Evolutionary conservation across 345 rosid genomes (phyloP).

Genomic region (Moricandia moricandioides): DNA sequence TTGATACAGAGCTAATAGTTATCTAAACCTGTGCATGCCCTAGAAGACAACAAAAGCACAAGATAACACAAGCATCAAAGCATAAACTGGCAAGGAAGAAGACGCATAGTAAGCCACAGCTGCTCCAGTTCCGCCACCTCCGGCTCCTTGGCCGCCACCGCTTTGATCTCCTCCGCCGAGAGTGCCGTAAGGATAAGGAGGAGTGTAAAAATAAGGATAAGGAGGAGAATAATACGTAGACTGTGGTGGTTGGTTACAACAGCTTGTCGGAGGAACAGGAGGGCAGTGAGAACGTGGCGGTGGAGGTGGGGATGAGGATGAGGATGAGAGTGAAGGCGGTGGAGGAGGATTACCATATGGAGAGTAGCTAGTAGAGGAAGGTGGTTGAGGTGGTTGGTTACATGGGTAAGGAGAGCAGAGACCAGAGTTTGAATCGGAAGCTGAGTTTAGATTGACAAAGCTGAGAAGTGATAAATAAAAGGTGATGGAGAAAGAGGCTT

Average conservation of each 20-base stretch:
- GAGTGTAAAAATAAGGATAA: constrained; percentile 34
- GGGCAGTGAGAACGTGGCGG: constrained; percentile 33
- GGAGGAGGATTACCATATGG: constrained; percentile 35
- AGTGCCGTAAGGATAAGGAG: constrained; percentile 35
- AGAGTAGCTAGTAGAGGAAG: constrained; percentile 27
- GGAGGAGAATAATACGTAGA: constrained; percentile 31
- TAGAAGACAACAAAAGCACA: constrained; percentile 11
- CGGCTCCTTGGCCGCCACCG: constrained; percentile 18
- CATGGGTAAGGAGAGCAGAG: constrained; percentile 40
- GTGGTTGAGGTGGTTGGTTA: constrained; percentile 38
- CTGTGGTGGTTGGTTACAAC: constrained; percentile 34
- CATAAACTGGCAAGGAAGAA: neutral
- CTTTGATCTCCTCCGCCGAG: constrained; percentile 22
- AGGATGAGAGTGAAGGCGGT: neutral
- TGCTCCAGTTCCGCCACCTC: constrained; percentile 9
- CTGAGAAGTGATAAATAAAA: constrained; percentile 14
- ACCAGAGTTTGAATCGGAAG: constrained; percentile 20
- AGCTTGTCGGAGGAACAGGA: constrained; percentile 32
- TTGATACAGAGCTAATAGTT: neutral
- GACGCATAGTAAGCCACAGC: constrained; percentile 9
- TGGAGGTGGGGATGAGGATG: constrained; percentile 17
- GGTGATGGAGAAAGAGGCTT: constrained; percentile 5
- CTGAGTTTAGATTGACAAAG: constrained; percentile 25
- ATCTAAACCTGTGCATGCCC: constrained; percentile 7
- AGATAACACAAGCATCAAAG: constrained; percentile 16